Evolutionary conservation across 805 yeast genomes (phyloP), one percentile per base, ranked within the genome.

Genomic region (Scheffersomyces amazonensis): DNA sequence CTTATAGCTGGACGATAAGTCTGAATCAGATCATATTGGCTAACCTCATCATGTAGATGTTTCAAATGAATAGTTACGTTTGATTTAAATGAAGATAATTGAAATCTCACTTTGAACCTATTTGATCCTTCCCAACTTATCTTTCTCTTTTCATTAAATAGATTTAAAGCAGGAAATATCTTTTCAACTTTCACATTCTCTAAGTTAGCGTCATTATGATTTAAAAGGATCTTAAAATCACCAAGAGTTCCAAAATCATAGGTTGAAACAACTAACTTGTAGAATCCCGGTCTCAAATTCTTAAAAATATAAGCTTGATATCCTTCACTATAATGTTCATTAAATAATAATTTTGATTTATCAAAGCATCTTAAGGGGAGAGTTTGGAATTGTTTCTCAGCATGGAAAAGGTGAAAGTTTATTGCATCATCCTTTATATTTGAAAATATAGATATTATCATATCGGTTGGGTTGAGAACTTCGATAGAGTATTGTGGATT

Each of bases 401-500:
- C 50, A 48, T 74, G 71, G 44, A 76, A 72, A 6, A 79, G 36
- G 36, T 75, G 75, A 10, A 71, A 46, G 40, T 71, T 71, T 32
- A 76, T 51, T 13, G 65, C 53, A 2, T 50, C 43, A n/a, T 53
- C 42, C 3, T 44, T 32, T 12, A 48, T 44, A 1, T 53, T 44
- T 3, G 56, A 35, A 20, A 60, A 49, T 12, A 65, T 48, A 2
- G 46, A 53, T 0, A 62, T 44, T 10, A 48, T 28, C 2, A 56
- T 24, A 9, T 49, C 49, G 2, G 56, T 43, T 2, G 37, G 39
- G 2, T 44, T 40, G 2, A 37, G 24, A 0, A 58, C 52, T 10
- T 53, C 52, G 1, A 72, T 25, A 7, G 45, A 51, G 35, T 63
- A 79, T 44, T 80, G 86, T 0, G 87, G 87, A 44, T 82, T 82